These are phyloP conservation scores for Macrophomina tecta DNA, from an alignment of 2,329 filamentous ascomycete species.

Conservation along the genomic window DNA sequence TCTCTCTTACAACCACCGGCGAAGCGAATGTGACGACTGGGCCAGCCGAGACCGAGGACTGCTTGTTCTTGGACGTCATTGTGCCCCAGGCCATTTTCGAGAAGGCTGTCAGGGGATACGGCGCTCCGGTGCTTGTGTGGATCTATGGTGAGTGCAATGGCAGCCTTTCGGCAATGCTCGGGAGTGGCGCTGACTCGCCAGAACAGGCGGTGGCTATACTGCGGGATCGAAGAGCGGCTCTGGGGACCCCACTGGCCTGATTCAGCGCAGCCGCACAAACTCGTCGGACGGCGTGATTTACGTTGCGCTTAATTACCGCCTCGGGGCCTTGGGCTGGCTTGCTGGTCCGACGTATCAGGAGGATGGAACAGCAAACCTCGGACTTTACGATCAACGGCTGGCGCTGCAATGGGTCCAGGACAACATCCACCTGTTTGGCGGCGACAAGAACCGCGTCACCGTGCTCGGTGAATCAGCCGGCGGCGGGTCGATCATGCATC, in stretches of 20 bases:
- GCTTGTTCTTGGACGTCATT: slow-evolving; percentile 49
- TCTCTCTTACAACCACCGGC: slow-evolving; percentile 26
- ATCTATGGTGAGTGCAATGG: slow-evolving; percentile 48
- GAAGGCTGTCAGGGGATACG: slow-evolving; percentile 30
- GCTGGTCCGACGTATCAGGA: slow-evolving; percentile 43
- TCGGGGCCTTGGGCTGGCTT: slow-evolving; percentile 48
- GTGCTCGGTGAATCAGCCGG: slow-evolving; percentile 48
- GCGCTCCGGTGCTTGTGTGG: slow-evolving; percentile 49
- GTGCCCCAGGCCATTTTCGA: slow-evolving; percentile 45
- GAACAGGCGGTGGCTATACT: slow-evolving; percentile 49
- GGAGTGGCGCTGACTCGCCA: slow-evolving; percentile 28
- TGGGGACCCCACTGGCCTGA: slow-evolving; percentile 45
- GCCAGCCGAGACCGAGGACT: slow-evolving; percentile 39
- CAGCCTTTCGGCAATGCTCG: no score
- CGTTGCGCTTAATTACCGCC: slow-evolving; percentile 57
- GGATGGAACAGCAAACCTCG: slow-evolving; percentile 44
- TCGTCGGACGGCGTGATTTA: slow-evolving; percentile 48
- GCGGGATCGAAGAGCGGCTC: slow-evolving; percentile 48
- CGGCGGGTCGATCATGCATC: slow-evolving; percentile 44
- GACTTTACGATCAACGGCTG: slow-evolving; percentile 46
- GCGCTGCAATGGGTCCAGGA: slow-evolving; percentile 49
- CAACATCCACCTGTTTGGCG: slow-evolving; percentile 48
- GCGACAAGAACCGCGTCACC: slow-evolving; percentile 46
- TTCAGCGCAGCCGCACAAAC: slow-evolving; percentile 34
- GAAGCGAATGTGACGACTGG: not conserved